A percentile compares a stretch with the other conserved stretches of the same genome.
Evolutionary conservation across 2,329 filamentous ascomycete genomes (phyloP).

Genomic region (Curvularia lunata): DNA sequence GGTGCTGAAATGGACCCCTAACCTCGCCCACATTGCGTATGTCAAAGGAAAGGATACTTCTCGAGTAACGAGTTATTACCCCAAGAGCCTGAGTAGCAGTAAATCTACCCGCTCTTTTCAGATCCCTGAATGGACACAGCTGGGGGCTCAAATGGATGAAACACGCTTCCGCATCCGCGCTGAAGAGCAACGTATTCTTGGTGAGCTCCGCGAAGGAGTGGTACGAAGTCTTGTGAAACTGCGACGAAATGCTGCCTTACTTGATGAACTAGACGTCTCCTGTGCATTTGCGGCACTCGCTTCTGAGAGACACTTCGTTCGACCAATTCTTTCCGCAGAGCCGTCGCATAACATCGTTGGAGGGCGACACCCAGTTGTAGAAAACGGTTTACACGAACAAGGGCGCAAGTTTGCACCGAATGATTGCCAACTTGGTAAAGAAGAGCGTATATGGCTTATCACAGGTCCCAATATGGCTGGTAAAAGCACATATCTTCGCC

Average conservation of each 20-base stretch:
- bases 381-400: slow-evolving; percentile 77
- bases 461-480: slow-evolving; percentile 97
- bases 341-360: slow-evolving; percentile 77
- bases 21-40: slow-evolving; percentile 88
- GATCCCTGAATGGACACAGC: slow-evolving; percentile 78
- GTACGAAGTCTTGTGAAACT: slow-evolving; percentile 83
- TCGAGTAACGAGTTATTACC: slow-evolving; percentile 46
- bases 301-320: slow-evolving; percentile 71
- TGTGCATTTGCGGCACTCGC: slow-evolving; percentile 85
- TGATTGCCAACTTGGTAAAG: slow-evolving; percentile 81
- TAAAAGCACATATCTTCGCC: slow-evolving; percentile 93
- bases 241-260: slow-evolving; percentile 84
- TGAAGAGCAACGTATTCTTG: slow-evolving; percentile 84
- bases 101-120: slow-evolving; percentile 87
- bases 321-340: slow-evolving; percentile 71
- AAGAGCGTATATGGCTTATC: slow-evolving; percentile 71
- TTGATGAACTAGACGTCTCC: slow-evolving; percentile 91
- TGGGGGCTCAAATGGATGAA: slow-evolving; percentile 82
- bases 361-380: slow-evolving; percentile 91
- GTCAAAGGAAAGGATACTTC: slow-evolving; percentile 76
- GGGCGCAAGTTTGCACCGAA: slow-evolving; percentile 85
- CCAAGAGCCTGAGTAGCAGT: slow-evolving; percentile 72
- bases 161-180: slow-evolving; percentile 76
- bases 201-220: slow-evolving; percentile 74
- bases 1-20: slow-evolving; percentile 83